phyloP scores from a whole-genome alignment of 306 rosid genomes.

The Sindora glabra region DNA sequence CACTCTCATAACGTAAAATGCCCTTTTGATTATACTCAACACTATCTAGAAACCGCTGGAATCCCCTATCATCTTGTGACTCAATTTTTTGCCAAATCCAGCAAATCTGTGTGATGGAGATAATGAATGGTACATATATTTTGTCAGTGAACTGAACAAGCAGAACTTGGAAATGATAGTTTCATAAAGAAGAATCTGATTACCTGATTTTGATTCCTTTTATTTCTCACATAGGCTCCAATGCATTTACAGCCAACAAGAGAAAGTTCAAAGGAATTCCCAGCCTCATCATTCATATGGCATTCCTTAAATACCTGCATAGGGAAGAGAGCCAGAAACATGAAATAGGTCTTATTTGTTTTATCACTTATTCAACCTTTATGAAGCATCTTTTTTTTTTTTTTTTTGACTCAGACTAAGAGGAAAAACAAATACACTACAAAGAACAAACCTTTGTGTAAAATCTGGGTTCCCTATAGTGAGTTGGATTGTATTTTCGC shows the following conservation, averaged over 20 bases:
- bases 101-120: conserved; percentile 58
- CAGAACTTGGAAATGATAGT: not conserved
- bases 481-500: conserved; percentile 90
- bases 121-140: not conserved
- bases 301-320: conserved; percentile 70
- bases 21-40: conserved; percentile 46
- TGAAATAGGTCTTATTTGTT: not conserved
- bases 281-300: conserved; percentile 40
- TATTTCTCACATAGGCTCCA: conserved; percentile 89
- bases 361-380: no score
- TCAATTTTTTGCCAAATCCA: conserved; percentile 65
- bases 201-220: conserved; percentile 96
- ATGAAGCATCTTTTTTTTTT: no score
- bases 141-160: conserved; percentile 13
- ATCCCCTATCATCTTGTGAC: conserved; percentile 48
- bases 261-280: conserved; percentile 74
- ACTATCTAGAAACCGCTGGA: conserved; percentile 57
- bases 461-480: conserved; percentile 88
- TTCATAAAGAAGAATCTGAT: not conserved
- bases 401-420: not conserved
- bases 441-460: conserved; percentile 74
- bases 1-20: conserved; percentile 47
- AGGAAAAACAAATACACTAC: not conserved
- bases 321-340: not conserved
- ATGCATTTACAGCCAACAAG: conserved; percentile 88